phyloP scores from a whole-genome alignment of 495 filamentous ascomycete species.

The Penicillium flavigenum region DNA sequence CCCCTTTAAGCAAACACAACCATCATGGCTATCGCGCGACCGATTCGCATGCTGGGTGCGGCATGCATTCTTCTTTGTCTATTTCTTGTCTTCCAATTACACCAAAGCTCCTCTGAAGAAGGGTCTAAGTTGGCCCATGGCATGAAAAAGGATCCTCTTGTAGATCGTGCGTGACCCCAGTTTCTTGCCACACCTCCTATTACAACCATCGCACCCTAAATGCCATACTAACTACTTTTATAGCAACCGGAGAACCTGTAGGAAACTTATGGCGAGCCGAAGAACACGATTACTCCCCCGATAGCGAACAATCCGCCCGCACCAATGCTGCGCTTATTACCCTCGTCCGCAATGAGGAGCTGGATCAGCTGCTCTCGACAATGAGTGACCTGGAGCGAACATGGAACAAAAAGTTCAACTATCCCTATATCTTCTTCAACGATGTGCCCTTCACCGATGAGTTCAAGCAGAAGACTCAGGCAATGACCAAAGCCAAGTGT shows the following conservation, averaged over 20 bases:
- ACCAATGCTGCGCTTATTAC: conserved; percentile 91
- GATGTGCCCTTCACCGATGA: conserved; percentile 88
- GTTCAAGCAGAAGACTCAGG: conserved; percentile 79
- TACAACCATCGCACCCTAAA: neutral
- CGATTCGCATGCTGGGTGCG: conserved; percentile 74
- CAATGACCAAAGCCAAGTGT: conserved; percentile 78
- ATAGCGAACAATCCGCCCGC: conserved; percentile 70
- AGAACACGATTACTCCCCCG: conserved; percentile 66
- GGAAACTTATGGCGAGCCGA: conserved; percentile 69
- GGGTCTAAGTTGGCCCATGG: conserved; percentile 43
- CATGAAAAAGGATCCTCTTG: conserved; percentile 71
- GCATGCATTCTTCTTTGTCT: conserved; percentile 67
- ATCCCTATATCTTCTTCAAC: conserved; percentile 99
- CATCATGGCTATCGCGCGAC: conserved; percentile 77
- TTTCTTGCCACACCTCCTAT: conserved; percentile 8
- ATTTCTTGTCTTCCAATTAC: conserved; percentile 72
- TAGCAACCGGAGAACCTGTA: conserved; percentile 79
- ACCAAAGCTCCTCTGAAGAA: conserved; percentile 44
- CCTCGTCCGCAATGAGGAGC: conserved; percentile 87
- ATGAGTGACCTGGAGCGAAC: conserved; percentile 92
- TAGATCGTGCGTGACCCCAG: conserved; percentile 65
- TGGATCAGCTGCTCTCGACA: conserved; percentile 75
- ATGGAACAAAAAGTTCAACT: conserved; percentile 99
- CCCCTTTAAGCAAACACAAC: conserved; percentile 26
- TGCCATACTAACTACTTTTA: conserved; percentile 11